A percentile compares a stretch with the other conserved stretches of the same genome.
These are phyloP conservation scores for Fagopyrum esculentum DNA, from an alignment of 148 eudicot genomes.

Conservation along the genomic window DNA sequence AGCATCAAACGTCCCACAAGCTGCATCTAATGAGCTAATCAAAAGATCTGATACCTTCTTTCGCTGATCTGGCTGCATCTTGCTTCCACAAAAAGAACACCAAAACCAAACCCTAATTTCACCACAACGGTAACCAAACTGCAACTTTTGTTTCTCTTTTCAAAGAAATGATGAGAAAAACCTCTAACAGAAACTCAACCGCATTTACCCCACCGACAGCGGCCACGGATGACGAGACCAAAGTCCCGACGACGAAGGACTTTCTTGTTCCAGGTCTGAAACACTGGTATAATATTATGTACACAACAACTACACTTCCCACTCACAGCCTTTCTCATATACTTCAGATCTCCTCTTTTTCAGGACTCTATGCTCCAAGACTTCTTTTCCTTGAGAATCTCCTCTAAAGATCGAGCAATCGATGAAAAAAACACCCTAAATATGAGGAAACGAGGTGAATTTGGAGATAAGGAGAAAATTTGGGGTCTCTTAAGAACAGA, in stretches of 20 bases:
- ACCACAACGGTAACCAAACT: background rate
- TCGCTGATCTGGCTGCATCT: constrained; percentile 68
- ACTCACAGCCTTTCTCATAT: constrained; percentile 20
- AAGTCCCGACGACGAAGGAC: constrained; percentile 19
- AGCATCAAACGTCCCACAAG: background rate
- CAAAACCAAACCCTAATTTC: constrained; percentile 3
- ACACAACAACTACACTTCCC: constrained; percentile 16
- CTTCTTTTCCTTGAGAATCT: background rate
- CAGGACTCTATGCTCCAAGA: background rate
- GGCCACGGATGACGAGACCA: constrained; percentile 23
- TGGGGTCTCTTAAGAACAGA: background rate
- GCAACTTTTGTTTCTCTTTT: background rate
- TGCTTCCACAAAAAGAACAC: constrained; percentile 1
- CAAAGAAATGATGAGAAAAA: background rate
- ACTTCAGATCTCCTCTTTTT: constrained; percentile 10
- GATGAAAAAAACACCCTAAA: background rate
- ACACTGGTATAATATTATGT: constrained; percentile 11
- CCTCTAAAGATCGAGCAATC: background rate
- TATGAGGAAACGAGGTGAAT: background rate
- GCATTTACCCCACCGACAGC: constrained; percentile 46
- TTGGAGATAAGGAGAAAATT: background rate
- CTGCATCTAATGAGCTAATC: background rate
- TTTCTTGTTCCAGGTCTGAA: constrained; percentile 15
- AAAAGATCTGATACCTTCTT: constrained; percentile 39
- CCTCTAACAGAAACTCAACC: constrained; percentile 22